Base-by-base conservation (phyloP, 495 filamentous ascomycete genomes). In the Aspergillus nanangensis region DNA sequence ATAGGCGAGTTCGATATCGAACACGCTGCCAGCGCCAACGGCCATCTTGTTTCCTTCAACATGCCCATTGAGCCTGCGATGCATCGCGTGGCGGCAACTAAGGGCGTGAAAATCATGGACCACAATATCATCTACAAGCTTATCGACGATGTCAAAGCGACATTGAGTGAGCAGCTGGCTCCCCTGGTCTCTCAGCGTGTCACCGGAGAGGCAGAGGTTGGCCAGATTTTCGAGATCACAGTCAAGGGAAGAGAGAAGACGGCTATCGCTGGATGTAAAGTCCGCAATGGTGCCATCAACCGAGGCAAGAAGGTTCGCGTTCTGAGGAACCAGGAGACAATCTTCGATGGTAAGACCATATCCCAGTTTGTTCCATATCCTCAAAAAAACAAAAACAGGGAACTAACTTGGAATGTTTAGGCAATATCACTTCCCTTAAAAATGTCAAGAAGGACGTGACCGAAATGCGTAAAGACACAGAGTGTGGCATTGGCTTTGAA, bases 91-190 rank as follows among this genome's bases (percentile, higher is more conserved):
- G 93, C 93, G 1, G 82, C 86, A 48, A 58, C 68, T 1, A 70
- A 75, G 38, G 79, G 82, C 8, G 90, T 98, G 25, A 69, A 65
- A 33, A 84, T 99, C 18, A 56, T 96, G 51, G 82, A 95, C 41
- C 83, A 92, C 58, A 96, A 85, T 51, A 80, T 99, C 53, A 99
- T 99, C 53, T 97, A 99, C 62, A 82, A 85, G 44, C 74, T 97
- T 8, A 79, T 88, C 8, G 91, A 97, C 56, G 86, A 88, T 42
- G 84, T 96, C 38, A 85, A 81, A 59, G 78, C 63, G 0, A 75
- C 67, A 29, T 56, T 99, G 45, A 82, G 77, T 46, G 79, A 83
- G 47, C 68, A 80, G 35, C 74, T 99, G 14, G 50, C 84, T 7
- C 84, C 84, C 18, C 58, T 64, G 0, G 66, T 93, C 23, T 82